A percentile compares a stretch with the other conserved stretches of the same genome.
These are phyloP conservation scores for Fusarium buxicola DNA, from an alignment of 2,329 filamentous ascomycete genomes.

Conservation along the genomic window DNA sequence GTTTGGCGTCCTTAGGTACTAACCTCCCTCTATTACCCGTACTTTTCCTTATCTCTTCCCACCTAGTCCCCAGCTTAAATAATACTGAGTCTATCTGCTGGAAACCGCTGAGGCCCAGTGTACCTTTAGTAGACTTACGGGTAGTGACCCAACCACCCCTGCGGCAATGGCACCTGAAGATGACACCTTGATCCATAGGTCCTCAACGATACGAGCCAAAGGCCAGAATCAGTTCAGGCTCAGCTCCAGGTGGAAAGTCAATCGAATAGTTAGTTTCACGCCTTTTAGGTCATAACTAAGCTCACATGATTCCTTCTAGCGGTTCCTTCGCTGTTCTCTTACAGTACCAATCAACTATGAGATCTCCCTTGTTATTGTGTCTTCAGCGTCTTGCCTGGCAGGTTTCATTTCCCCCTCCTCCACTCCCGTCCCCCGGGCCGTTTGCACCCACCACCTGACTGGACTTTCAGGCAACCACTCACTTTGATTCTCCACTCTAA, in stretches of 20 bases:
- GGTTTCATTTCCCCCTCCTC: constrained; percentile 23
- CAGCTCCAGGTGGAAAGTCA: background rate
- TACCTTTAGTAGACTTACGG: constrained; percentile 19
- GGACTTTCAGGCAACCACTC: constrained; percentile 23
- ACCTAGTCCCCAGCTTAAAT: too few relatives aligned
- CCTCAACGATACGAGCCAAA: constrained; percentile 4
- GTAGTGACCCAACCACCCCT: constrained; percentile 19
- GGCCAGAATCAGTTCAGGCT: constrained; percentile 9
- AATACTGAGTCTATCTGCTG: too few relatives aligned
- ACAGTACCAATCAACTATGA: background rate
- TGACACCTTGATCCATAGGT: constrained; percentile 38
- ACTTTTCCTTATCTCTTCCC: too few relatives aligned
- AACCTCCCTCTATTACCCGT: too few relatives aligned
- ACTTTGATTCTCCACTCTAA: constrained; percentile 23
- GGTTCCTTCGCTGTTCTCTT: too few relatives aligned
- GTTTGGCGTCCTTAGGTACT: too few relatives aligned
- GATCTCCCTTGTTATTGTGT: background rate
- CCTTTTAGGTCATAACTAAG: too few relatives aligned
- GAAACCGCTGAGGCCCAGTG: background rate
- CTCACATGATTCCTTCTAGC: background rate
- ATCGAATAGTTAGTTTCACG: too few relatives aligned
- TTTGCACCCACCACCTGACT: constrained; percentile 13
- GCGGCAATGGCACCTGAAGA: constrained; percentile 27
- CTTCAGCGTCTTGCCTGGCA: background rate
- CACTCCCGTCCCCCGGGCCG: too few relatives aligned